A percentile compares a stretch with the other conserved stretches of the same genome.
These are phyloP conservation scores for Paecilomyces formosus DNA, from an alignment of 2,329 filamentous ascomycete genomes.

Conservation along the genomic window DNA sequence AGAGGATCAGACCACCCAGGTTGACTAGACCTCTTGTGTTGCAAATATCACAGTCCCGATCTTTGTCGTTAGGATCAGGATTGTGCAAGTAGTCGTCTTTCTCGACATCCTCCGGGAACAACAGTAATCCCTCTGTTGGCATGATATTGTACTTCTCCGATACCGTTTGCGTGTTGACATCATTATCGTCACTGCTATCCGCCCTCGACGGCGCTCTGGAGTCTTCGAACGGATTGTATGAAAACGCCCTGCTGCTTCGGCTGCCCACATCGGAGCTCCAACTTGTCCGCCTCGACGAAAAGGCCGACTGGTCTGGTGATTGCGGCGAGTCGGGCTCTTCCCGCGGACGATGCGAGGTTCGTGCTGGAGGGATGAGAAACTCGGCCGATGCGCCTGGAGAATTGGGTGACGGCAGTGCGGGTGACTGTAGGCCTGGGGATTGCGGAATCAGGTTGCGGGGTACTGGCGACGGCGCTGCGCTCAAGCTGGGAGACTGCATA, in stretches of 20 bases:
- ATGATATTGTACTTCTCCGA: conserved; percentile 67
- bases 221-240: conserved; percentile 53
- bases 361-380: conserved; percentile 30
- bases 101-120: conserved; percentile 66
- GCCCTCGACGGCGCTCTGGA: conserved; percentile 51
- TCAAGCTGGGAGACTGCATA: conserved; percentile 18
- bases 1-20: conserved; percentile 53
- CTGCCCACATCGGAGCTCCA: conserved; percentile 55
- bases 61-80: conserved; percentile 57
- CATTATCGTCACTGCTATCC: conserved; percentile 54
- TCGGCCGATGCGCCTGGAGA: conserved; percentile 37
- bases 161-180: conserved; percentile 64
- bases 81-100: conserved; percentile 68
- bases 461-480: conserved; percentile 11
- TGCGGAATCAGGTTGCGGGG: conserved; percentile 17
- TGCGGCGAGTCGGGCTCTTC: conserved; percentile 42
- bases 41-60: conserved; percentile 57
- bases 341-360: conserved; percentile 40
- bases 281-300: conserved; percentile 57
- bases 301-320: conserved; percentile 44
- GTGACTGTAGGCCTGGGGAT: conserved; percentile 16
- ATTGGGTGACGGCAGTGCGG: conserved; percentile 27
- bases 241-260: conserved; percentile 43
- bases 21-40: conserved; percentile 58
- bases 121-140: conserved; percentile 57